Percentiles rank a stretch among this genome's conserved stretches.
Evolutionary conservation across 768 basidiomycete species (phyloP).

Genomic region (Kwoniella bestiolae): DNA sequence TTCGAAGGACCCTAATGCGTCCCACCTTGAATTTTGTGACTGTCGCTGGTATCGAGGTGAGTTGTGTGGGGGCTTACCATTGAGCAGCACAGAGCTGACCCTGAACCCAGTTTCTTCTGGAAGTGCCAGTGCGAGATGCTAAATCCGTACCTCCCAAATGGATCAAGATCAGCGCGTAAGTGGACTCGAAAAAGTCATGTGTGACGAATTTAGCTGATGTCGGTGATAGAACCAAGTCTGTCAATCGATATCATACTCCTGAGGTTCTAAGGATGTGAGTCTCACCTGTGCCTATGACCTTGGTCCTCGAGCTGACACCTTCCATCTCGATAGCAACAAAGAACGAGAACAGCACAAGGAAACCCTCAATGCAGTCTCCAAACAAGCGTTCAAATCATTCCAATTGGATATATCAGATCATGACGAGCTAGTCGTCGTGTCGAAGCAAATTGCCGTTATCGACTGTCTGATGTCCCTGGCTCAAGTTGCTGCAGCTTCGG

Average conservation of each 20-base stretch:
- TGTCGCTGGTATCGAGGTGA: conserved; percentile 72
- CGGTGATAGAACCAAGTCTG: conserved; percentile 64
- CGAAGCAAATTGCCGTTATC: conserved; percentile 77
- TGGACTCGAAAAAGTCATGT: not conserved
- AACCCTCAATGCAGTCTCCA: conserved; percentile 64
- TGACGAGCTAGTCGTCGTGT: conserved; percentile 72
- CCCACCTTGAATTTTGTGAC: conserved; percentile 74
- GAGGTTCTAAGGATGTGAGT: conserved; percentile 56
- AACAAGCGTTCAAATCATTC: conserved; percentile 69
- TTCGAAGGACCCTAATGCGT: conserved; percentile 72
- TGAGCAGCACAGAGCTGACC: conserved; percentile 2
- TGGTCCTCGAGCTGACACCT: conserved; percentile 7
- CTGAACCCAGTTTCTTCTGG: conserved; percentile 70
- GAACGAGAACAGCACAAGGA: conserved; percentile 78
- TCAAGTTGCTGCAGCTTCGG: conserved; percentile 72
- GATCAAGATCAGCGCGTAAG: conserved; percentile 62
- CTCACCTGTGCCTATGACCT: too few relatives aligned
- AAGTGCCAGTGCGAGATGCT: conserved; percentile 66
- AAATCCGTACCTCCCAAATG: conserved; percentile 55
- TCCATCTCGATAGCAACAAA: conserved; percentile 62
- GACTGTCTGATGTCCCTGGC: conserved; percentile 86
- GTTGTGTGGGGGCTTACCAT: too few relatives aligned
- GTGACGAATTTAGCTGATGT: not conserved
- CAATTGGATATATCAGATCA: conserved; percentile 72
- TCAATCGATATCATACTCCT: conserved; percentile 77